Evolutionary conservation across 2,329 filamentous ascomycete genomes (phyloP), one percentile per base, ranked within the genome.

Genomic region (Juglanconis sp.): DNA sequence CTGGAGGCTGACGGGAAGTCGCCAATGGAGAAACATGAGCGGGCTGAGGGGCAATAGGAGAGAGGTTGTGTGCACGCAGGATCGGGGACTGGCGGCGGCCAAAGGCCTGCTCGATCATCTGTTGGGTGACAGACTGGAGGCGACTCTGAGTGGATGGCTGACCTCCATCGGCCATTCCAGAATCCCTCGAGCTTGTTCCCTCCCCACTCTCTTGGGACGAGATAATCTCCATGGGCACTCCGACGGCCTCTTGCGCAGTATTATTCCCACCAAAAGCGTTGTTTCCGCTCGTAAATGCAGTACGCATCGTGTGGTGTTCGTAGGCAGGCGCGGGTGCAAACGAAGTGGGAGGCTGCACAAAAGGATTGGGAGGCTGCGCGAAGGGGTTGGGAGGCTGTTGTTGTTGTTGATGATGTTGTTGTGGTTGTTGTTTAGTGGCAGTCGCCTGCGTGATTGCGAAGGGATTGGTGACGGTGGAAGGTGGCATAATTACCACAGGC

Each of bases 41-140:
- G 56, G 91, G 89, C 69, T 91, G 90, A 32, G 91, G 90, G 55
- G 90, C 90, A 69, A 88, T 76, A 47, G 88, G 89, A 40, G 87
- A 87, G 54, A 87, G 84, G 68, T 93, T 87, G 70, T 92, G 88
- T 66, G 87, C 87, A 69, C 87, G 86, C 67, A 93, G 80, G 60
- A 93, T 77, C 56, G 87, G 86, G 63, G 88, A 82, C 55, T 83
- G 75, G 65, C 72, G 78, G 66, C 70, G 73, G 64, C 68, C 77
- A 69, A 70, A 73, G 69, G 69, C 70, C 65, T 72, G 71, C 70
- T 69, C 76, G 67, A 72, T 69, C 61, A 73, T 70, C 65, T 70
- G 73, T 67, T 70, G 71, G 50, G 71, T 70, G 56, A 68, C 68
- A 58, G 67, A 71, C 66, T 73, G 71, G 55, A 71, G 65, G 47